Evolutionary conservation across 2,329 filamentous ascomycete species (phyloP).

Genomic region (Amauroascus niger): DNA sequence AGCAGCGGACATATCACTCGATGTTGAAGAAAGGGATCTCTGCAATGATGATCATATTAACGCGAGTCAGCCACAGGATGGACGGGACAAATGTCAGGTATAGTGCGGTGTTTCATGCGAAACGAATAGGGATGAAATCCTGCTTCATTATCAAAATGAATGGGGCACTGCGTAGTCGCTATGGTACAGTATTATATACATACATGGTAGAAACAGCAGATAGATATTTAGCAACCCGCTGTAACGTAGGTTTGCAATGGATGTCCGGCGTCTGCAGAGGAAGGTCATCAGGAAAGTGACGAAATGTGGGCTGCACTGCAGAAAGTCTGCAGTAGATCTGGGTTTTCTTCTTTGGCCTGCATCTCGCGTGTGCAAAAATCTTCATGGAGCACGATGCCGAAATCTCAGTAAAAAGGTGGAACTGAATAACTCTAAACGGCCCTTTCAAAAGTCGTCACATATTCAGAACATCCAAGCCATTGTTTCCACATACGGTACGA

Average conservation of each 20-base stretch:
- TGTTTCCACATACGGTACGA: too few relatives aligned
- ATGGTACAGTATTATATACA: conserved; percentile 3
- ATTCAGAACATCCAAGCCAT: not conserved
- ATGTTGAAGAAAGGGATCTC: too few relatives aligned
- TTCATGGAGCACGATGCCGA: not conserved
- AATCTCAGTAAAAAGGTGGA: too few relatives aligned
- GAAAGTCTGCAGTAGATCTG: not conserved
- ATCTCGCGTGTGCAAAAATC: not conserved
- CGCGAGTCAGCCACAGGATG: not conserved
- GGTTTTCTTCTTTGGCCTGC: not conserved
- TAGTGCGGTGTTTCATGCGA: not conserved
- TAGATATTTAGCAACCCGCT: not conserved
- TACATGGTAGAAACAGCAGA: not conserved
- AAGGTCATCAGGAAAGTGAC: not conserved
- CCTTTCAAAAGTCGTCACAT: too few relatives aligned
- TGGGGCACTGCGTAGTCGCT: not conserved
- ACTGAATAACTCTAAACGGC: too few relatives aligned
- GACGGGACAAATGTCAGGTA: not conserved
- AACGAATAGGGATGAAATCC: not conserved
- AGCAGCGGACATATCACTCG: too few relatives aligned
- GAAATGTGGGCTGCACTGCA: not conserved
- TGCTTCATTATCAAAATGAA: not conserved
- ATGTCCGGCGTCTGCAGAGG: not conserved
- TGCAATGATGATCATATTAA: too few relatives aligned
- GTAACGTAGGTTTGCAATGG: not conserved